phyloP scores from a whole-genome alignment of 2,329 filamentous ascomycete genomes.

The Alternaria sp. region DNA sequence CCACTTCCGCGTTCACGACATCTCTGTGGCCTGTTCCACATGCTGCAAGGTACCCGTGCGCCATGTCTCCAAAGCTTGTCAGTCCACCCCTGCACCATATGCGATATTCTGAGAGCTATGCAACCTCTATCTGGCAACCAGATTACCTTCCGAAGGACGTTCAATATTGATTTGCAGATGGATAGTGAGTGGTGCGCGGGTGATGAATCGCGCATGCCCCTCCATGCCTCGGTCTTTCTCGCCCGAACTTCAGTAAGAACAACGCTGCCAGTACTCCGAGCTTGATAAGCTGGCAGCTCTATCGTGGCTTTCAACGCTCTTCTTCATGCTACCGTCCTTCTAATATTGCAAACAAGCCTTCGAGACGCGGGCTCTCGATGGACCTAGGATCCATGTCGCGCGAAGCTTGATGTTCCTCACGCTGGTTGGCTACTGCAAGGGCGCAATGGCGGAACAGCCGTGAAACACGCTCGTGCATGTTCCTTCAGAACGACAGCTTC shows the following conservation, averaged over 20 bases:
- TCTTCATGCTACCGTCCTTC: constrained; percentile 6
- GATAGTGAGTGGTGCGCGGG: not conserved
- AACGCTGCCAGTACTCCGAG: not conserved
- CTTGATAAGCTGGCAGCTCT: not conserved
- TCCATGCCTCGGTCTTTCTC: not conserved
- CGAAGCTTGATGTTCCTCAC: constrained; percentile 28
- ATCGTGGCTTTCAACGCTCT: not conserved
- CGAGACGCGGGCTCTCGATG: constrained; percentile 17
- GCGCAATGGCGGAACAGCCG: constrained; percentile 23
- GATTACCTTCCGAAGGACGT: not conserved
- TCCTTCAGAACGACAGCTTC: constrained; percentile 23
- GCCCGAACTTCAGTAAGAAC: not conserved
- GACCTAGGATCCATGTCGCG: constrained; percentile 9
- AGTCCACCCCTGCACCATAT: not conserved
- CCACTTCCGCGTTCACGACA: constrained; percentile 4
- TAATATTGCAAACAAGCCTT: constrained; percentile 20
- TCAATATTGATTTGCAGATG: constrained; percentile 3
- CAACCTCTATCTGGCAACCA: not conserved
- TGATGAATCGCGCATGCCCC: not conserved
- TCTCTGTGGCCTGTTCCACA: constrained; percentile 7
- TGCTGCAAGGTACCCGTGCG: constrained; percentile 14
- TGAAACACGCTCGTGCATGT: constrained; percentile 29
- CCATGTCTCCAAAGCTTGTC: constrained; percentile 3
- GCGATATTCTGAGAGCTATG: not conserved
- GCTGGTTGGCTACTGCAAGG: constrained; percentile 21